phyloP scores from a whole-genome alignment of 371 early-diverging fungal species.

The Syncephalastrum racemosum region DNA sequence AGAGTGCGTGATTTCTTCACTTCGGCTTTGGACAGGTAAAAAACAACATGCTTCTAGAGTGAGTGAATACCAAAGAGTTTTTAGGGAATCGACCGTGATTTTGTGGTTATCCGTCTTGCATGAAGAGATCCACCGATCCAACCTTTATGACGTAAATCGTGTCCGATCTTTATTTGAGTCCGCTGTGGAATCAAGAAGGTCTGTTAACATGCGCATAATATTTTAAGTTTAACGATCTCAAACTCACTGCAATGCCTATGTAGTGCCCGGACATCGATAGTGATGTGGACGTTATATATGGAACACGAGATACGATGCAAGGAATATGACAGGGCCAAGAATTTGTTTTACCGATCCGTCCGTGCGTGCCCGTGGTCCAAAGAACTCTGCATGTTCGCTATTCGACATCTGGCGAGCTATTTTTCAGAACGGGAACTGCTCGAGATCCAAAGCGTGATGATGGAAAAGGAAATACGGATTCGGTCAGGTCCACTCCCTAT shows the following conservation, averaged over 20 bases:
- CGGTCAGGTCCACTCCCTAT: conserved; percentile 17
- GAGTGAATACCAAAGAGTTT: not conserved
- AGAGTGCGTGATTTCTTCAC: conserved; percentile 59
- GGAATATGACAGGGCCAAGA: conserved; percentile 40
- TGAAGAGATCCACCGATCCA: conserved; percentile 61
- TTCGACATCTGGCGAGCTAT: conserved; percentile 34
- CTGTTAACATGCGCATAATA: conserved; percentile 4
- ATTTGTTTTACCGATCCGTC: conserved; percentile 58
- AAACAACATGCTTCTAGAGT: not conserved
- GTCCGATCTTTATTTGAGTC: conserved; percentile 64
- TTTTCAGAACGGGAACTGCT: conserved; percentile 52
- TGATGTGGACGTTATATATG: conserved; percentile 64
- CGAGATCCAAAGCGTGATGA: conserved; percentile 58
- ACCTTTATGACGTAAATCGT: conserved; percentile 52
- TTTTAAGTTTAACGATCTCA: not conserved
- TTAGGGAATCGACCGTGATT: conserved; percentile 54
- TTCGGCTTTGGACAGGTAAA: conserved; percentile 21
- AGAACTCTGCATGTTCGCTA: conserved; percentile 59
- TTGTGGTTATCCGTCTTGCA: conserved; percentile 64
- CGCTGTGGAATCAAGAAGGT: conserved; percentile 55
- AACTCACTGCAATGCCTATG: conserved; percentile 1
- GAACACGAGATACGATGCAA: conserved; percentile 52
- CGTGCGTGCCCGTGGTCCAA: conserved; percentile 75
- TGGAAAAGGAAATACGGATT: conserved; percentile 67
- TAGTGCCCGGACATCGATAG: conserved; percentile 49